A percentile compares a stretch with the other conserved stretches of the same genome.
phyloP scores from a whole-genome alignment of 2,329 filamentous ascomycete species.

The Aspergillus ochraceoroseus region DNA sequence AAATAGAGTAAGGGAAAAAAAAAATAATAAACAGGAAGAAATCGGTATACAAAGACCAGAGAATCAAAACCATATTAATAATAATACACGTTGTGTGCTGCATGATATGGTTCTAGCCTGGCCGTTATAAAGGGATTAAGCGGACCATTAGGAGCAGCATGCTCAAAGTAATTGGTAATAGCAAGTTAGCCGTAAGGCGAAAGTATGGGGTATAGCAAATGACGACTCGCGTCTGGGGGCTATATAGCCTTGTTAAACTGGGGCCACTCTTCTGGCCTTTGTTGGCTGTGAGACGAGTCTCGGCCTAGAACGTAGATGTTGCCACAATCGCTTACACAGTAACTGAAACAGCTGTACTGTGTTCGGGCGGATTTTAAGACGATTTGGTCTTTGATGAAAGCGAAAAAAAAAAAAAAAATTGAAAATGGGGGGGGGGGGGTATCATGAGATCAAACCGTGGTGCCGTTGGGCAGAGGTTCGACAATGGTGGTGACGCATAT shows the following conservation, averaged over 20 bases:
- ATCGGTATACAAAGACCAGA: neutral
- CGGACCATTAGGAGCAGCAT: constrained; percentile 13
- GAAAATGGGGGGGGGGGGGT: too few relatives aligned
- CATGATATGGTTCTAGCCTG: constrained; percentile 2
- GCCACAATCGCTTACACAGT: too few relatives aligned
- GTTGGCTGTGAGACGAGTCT: too few relatives aligned
- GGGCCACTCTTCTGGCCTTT: too few relatives aligned
- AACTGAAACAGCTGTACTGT: too few relatives aligned
- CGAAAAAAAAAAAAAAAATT: too few relatives aligned
- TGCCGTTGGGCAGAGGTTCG: neutral
- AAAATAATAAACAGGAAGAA: neutral
- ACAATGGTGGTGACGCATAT: constrained; percentile 13
- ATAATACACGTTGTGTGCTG: constrained; percentile 19
- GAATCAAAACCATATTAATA: constrained; percentile 10
- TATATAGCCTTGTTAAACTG: too few relatives aligned
- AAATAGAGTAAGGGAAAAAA: neutral
- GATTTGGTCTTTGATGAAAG: neutral
- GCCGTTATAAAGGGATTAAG: constrained; percentile 3
- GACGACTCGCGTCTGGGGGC: neutral
- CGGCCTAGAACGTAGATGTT: too few relatives aligned
- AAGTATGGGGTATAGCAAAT: too few relatives aligned
- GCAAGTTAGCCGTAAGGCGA: too few relatives aligned
- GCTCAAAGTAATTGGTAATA: constrained; percentile 3
- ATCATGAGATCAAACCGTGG: neutral
- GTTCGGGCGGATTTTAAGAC: too few relatives aligned